Conservation (phyloP, 2,329 filamentous ascomycete genomes). For the Nigrograna mackinnonii region DNA sequence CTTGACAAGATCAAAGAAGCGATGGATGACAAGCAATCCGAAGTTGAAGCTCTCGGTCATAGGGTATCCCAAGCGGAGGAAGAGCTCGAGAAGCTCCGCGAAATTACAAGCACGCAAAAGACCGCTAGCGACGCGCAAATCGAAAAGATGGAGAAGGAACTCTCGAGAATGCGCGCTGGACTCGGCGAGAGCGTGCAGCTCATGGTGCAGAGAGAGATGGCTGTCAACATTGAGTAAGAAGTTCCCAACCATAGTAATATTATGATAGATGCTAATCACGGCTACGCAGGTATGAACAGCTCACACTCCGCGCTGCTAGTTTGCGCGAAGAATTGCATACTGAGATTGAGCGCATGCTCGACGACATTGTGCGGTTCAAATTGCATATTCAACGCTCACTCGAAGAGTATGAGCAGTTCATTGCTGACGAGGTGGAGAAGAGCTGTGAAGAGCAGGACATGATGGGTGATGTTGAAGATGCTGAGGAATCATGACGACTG, state of each 20-base stretch:
- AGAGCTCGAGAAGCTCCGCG: slow-evolving; percentile 92
- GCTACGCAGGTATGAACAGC: slow-evolving; percentile 75
- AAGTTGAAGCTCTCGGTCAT: slow-evolving; percentile 91
- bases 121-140: slow-evolving; percentile 90
- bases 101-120: slow-evolving; percentile 83
- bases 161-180: slow-evolving; percentile 87
- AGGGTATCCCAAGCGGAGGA: slow-evolving; percentile 85
- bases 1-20: slow-evolving; percentile 95
- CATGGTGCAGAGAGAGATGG: slow-evolving; percentile 95
- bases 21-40: slow-evolving; percentile 91
- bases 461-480: slow-evolving; percentile 34
- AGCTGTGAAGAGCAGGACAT: slow-evolving; percentile 56
- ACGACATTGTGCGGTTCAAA: slow-evolving; percentile 98
- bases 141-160: slow-evolving; percentile 97
- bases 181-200: slow-evolving; percentile 85
- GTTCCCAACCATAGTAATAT: background rate
- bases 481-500: slow-evolving; percentile 18
- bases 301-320: slow-evolving; percentile 80
- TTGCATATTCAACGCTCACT: slow-evolving; percentile 91
- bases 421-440: slow-evolving; percentile 85
- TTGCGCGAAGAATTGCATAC: slow-evolving; percentile 97
- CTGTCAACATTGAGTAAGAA: slow-evolving; percentile 88
- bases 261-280: background rate
- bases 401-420: slow-evolving; percentile 92
- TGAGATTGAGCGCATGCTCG: slow-evolving; percentile 92